Evolutionary conservation across 495 filamentous ascomycete genomes (phyloP).

Genomic region (Hypoxylon trugodes): DNA sequence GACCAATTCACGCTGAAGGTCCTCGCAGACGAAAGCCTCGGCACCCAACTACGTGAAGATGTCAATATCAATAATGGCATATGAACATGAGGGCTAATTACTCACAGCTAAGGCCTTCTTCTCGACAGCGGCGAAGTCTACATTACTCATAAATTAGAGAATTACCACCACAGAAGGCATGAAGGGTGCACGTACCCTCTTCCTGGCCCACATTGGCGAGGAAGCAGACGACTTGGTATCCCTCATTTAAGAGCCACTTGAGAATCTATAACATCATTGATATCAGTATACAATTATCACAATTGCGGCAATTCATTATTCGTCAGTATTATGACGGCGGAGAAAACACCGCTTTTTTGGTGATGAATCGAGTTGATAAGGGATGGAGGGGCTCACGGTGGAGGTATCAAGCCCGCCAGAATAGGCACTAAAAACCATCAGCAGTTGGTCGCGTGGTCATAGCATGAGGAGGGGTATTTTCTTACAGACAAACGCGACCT

Average conservation of each 20-base stretch:
- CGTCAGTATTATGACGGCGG: slow-evolving; percentile 30
- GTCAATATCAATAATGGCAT: slow-evolving; percentile 59
- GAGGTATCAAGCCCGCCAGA: slow-evolving; percentile 46
- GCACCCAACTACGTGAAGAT: slow-evolving; percentile 66
- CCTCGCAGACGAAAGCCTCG: slow-evolving; percentile 66
- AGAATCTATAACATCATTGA: no score
- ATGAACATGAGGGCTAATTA: slow-evolving; percentile 51
- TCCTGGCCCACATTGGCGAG: slow-evolving; percentile 39
- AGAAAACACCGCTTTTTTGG: slow-evolving; percentile 34
- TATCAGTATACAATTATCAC: slow-evolving; percentile 25
- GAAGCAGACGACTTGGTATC: slow-evolving; percentile 34
- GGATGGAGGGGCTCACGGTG: background rate
- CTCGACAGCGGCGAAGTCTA: slow-evolving; percentile 33
- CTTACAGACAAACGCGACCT: slow-evolving; percentile 57
- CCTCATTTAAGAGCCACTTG: background rate
- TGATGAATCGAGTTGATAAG: background rate
- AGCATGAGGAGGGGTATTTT: background rate
- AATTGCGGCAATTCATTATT: slow-evolving; percentile 26
- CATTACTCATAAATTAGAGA: no score
- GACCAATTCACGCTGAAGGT: slow-evolving; percentile 80
- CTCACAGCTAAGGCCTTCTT: slow-evolving; percentile 19
- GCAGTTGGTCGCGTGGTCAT: slow-evolving; percentile 16
- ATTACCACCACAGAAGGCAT: no score
- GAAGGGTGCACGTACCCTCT: no score
- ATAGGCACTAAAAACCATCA: slow-evolving; percentile 50